Conservation (phyloP, 257 asterid genomes). For the Haberlea rhodopensis region DNA sequence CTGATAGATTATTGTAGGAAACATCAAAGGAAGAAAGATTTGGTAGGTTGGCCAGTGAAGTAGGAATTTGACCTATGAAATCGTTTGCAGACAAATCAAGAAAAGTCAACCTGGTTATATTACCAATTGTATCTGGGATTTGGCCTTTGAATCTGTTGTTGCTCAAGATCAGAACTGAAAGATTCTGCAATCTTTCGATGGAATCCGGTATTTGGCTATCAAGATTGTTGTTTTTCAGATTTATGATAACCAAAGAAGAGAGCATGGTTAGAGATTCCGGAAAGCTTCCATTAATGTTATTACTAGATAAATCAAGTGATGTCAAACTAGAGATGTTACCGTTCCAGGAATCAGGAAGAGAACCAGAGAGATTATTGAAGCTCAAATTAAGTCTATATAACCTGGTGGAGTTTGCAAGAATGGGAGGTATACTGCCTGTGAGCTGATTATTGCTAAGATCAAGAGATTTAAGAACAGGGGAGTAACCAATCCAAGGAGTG, state of each 20-base stretch:
- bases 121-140: slow-evolving; percentile 56
- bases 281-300: slow-evolving; percentile 44
- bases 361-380: slow-evolving; percentile 69
- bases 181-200: slow-evolving; percentile 37
- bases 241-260: slow-evolving; percentile 36
- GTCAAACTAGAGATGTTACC: slow-evolving; percentile 32
- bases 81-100: slow-evolving; percentile 73
- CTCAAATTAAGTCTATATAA: slow-evolving; percentile 71
- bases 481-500: slow-evolving; percentile 61
- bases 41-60: slow-evolving; percentile 38
- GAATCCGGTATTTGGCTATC: slow-evolving; percentile 47
- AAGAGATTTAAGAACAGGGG: slow-evolving; percentile 61
- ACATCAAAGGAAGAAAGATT: slow-evolving; percentile 60
- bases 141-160: slow-evolving; percentile 47
- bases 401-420: slow-evolving; percentile 64
- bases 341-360: slow-evolving; percentile 60
- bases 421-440: slow-evolving; percentile 46
- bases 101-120: slow-evolving; percentile 40
- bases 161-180: slow-evolving; percentile 46
- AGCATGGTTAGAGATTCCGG: slow-evolving; percentile 41
- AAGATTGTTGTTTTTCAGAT: slow-evolving; percentile 43
- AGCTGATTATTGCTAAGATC: slow-evolving; percentile 82
- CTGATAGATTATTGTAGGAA: slow-evolving; percentile 78
- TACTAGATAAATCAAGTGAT: slow-evolving; percentile 52
- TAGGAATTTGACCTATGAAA: slow-evolving; percentile 70